Percentiles rank a stretch among this genome's conserved stretches.
These are phyloP conservation scores for Phytophthora cajani DNA, from an alignment of 352 stramenopile genomes.

Conservation along the genomic window DNA sequence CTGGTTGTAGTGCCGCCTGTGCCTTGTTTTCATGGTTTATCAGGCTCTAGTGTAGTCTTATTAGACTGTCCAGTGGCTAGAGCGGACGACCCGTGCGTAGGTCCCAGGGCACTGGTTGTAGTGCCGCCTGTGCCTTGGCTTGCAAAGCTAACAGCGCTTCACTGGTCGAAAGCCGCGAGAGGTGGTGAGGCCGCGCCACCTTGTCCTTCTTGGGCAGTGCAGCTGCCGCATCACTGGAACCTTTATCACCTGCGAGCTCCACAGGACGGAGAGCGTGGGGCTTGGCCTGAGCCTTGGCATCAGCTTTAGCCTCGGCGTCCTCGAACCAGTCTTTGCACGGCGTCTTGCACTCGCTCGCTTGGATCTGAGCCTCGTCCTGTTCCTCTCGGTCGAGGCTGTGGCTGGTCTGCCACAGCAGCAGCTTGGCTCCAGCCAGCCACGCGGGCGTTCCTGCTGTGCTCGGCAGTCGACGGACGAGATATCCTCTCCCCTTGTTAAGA, in stretches of 20 bases:
- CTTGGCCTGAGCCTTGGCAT: slow-evolving; percentile 24
- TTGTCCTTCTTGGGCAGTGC: slow-evolving; percentile 33
- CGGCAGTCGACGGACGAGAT: slow-evolving; percentile 56
- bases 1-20: slow-evolving; percentile 11
- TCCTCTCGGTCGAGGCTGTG: slow-evolving; percentile 61
- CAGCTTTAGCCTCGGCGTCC: slow-evolving; percentile 22
- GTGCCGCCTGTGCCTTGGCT: slow-evolving; percentile 16
- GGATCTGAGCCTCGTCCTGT: slow-evolving; percentile 38
- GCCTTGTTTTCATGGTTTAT: slow-evolving; percentile 18
- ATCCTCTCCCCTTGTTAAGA: slow-evolving; percentile 57
- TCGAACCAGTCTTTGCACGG: slow-evolving; percentile 56
- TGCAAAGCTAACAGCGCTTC: slow-evolving; percentile 19
- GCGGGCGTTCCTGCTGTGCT: slow-evolving; percentile 14
- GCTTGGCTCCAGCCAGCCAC: slow-evolving; percentile 59
- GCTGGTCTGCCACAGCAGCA: slow-evolving; percentile 69
- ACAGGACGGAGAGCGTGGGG: slow-evolving; percentile 18
- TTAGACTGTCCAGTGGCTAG: slow-evolving; percentile 5
- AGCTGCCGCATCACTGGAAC: background rate
- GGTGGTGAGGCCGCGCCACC: slow-evolving; percentile 36
- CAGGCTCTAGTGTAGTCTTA: background rate
- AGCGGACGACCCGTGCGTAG: slow-evolving; percentile 48
- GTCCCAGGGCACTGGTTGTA: slow-evolving; percentile 46
- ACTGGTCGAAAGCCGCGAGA: slow-evolving; percentile 26
- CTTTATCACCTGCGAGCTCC: slow-evolving; percentile 29
- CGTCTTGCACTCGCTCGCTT: slow-evolving; percentile 32